Evolutionary conservation across 139 green algal species (phyloP).

Genomic region (Picochlorum sp.): DNA sequence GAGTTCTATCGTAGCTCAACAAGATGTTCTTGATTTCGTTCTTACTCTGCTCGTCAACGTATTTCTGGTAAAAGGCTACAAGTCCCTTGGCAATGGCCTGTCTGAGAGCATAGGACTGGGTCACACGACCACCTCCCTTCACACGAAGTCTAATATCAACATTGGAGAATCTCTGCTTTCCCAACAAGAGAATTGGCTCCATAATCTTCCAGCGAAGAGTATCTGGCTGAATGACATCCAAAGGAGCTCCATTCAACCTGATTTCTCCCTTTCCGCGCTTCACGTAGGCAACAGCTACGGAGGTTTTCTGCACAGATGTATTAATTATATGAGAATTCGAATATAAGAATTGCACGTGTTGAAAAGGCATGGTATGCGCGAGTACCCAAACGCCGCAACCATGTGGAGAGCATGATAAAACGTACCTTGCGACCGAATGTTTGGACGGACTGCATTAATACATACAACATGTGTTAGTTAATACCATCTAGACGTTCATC

Average conservation of each 20-base stretch:
- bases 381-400: background rate
- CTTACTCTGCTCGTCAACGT: conserved; percentile 97
- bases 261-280: conserved; percentile 90
- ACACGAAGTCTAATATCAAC: conserved; percentile 96
- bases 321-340: background rate
- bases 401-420: background rate
- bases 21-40: conserved; percentile 96
- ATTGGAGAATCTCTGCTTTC: conserved; percentile 78
- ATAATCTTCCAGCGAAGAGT: conserved; percentile 89
- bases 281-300: conserved; percentile 89
- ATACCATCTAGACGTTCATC: background rate
- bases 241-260: conserved; percentile 87
- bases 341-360: background rate
- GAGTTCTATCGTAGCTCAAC: conserved; percentile 90
- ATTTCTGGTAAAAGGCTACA: conserved; percentile 99
- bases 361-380: background rate
- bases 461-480: background rate
- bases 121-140: conserved; percentile 94
- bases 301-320: conserved; percentile 80
- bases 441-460: conserved; percentile 80
- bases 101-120: conserved; percentile 90
- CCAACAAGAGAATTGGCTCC: conserved; percentile 93
- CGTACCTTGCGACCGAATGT: conserved; percentile 89
- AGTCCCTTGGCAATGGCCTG: conserved; percentile 97
- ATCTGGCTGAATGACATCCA: conserved; percentile 95